Evolutionary conservation across 495 filamentous ascomycete species (phyloP).

Genomic region (Hypoxylon trugodes): DNA sequence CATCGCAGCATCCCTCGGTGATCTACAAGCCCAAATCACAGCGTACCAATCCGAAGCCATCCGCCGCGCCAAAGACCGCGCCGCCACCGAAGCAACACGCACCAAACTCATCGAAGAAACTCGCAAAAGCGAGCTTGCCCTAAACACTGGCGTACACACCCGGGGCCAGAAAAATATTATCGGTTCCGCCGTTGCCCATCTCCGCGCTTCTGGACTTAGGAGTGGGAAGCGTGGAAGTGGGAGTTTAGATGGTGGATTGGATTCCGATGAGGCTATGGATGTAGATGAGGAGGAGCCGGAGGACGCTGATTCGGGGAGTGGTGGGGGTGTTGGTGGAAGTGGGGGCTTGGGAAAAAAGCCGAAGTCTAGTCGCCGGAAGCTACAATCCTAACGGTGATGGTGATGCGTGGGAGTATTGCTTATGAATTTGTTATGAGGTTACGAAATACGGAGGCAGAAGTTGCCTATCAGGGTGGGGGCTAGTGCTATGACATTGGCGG

Average conservation of each 20-base stretch:
- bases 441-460: too few relatives aligned
- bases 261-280: constrained; percentile 67
- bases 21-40: constrained; percentile 79
- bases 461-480: too few relatives aligned
- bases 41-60: too few relatives aligned
- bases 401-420: too few relatives aligned
- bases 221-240: constrained; percentile 54
- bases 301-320: constrained; percentile 37
- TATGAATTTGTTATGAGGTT: too few relatives aligned
- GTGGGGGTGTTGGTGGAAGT: neutral
- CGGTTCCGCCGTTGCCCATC: constrained; percentile 24
- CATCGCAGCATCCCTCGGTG: constrained; percentile 75
- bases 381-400: too few relatives aligned
- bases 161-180: constrained; percentile 45
- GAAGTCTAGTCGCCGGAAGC: constrained; percentile 49
- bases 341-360: constrained; percentile 45
- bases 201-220: constrained; percentile 22
- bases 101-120: too few relatives aligned
- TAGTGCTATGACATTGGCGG: too few relatives aligned
- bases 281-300: constrained; percentile 59
- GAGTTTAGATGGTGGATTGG: constrained; percentile 57
- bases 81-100: too few relatives aligned
- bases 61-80: constrained; percentile 59
- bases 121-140: too few relatives aligned
- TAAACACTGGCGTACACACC: too few relatives aligned